A percentile compares a stretch with the other conserved stretches of the same genome.
phyloP scores from a whole-genome alignment of 495 filamentous ascomycete genomes.

The Xylaria acuta region DNA sequence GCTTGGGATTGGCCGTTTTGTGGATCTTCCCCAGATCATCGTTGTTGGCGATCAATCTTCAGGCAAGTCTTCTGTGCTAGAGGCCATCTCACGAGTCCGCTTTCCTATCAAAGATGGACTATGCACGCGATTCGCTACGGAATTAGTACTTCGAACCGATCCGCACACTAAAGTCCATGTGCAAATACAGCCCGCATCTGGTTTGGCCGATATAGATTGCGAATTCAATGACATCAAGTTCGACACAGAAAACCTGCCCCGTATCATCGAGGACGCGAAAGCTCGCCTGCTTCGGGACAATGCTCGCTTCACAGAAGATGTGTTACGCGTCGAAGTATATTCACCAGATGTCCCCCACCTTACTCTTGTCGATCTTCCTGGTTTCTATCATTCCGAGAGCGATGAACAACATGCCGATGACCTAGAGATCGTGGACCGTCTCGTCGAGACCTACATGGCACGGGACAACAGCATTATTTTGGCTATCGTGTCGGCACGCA shows the following conservation, averaged over 20 bases:
- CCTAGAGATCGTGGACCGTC: conserved; percentile 53
- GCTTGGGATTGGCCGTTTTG: conserved; percentile 55
- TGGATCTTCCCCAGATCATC: conserved; percentile 72
- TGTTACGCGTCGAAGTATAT: conserved; percentile 67
- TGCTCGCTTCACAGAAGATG: conserved; percentile 61
- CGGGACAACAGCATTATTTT: conserved; percentile 63
- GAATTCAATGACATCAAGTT: conserved; percentile 41
- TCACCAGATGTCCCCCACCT: conserved; percentile 67
- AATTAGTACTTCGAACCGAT: conserved; percentile 59
- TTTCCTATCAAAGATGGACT: conserved; percentile 70
- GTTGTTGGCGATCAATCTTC: conserved; percentile 77
- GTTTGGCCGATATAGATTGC: conserved; percentile 29
- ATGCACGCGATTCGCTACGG: conserved; percentile 74
- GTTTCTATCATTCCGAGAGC: conserved; percentile 58
- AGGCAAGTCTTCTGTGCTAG: conserved; percentile 77
- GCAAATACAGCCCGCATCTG: conserved; percentile 37
- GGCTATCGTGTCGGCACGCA: conserved; percentile 61
- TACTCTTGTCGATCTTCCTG: conserved; percentile 71
- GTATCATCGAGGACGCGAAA: conserved; percentile 52
- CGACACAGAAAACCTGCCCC: conserved; percentile 48
- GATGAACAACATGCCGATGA: conserved; percentile 50
- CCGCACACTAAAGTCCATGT: conserved; percentile 33
- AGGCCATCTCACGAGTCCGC: conserved; percentile 72
- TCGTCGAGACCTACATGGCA: conserved; percentile 66
- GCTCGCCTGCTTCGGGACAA: conserved; percentile 40